Conservation (phyloP, 1,139 yeast genomes). For the Trichomonascaceae sp. region DNA sequence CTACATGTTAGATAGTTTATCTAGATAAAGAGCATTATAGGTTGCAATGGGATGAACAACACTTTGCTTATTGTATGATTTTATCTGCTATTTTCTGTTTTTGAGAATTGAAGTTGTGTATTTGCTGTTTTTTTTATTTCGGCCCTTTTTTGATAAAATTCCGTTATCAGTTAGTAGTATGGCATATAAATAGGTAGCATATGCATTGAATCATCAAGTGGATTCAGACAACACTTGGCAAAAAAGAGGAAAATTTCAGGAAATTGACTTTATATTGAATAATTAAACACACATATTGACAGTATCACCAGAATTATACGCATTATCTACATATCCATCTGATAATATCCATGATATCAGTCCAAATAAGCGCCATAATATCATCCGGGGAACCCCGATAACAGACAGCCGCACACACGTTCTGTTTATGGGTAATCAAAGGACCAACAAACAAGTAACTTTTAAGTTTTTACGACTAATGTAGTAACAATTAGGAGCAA, state of each 20-base stretch:
- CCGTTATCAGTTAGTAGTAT: background rate
- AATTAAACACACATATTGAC: too few relatives aligned
- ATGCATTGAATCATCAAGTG: background rate
- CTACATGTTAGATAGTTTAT: background rate
- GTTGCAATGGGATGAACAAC: background rate
- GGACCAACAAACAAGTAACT: background rate
- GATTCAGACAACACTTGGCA: background rate
- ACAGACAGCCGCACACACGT: background rate
- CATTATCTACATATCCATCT: background rate
- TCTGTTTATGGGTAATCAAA: background rate
- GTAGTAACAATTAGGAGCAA: background rate
- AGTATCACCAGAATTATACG: background rate
- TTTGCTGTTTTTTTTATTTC: too few relatives aligned
- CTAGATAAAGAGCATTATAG: background rate
- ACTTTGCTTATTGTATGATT: background rate
- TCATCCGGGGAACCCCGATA: background rate
- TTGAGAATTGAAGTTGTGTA: too few relatives aligned
- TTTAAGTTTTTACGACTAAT: background rate
- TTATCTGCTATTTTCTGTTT: background rate
- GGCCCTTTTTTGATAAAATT: too few relatives aligned
- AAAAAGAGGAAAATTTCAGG: background rate
- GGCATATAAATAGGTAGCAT: background rate
- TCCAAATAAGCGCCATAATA: background rate
- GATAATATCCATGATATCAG: background rate
- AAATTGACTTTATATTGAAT: background rate